phyloP scores from a whole-genome alignment of 2,329 filamentous ascomycete species.

The Ramularia collo-cygni region DNA sequence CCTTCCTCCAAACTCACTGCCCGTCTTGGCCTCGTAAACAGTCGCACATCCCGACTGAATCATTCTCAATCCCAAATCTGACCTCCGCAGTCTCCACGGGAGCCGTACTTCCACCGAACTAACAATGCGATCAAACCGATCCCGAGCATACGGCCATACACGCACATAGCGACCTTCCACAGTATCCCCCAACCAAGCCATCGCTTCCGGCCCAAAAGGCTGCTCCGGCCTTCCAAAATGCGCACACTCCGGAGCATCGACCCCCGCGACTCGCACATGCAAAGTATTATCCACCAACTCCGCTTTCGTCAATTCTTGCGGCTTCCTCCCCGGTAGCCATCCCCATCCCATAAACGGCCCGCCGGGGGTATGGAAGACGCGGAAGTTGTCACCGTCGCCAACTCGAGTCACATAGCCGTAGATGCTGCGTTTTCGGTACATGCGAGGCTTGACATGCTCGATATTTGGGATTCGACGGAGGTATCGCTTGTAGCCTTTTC shows the following conservation, averaged over 20 bases:
- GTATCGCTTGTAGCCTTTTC: constrained; percentile 53
- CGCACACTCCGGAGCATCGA: constrained; percentile 87
- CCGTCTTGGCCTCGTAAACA: constrained; percentile 86
- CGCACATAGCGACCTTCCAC: constrained; percentile 68
- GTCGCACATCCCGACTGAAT: constrained; percentile 76
- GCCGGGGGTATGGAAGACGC: constrained; percentile 91
- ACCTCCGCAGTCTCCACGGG: constrained; percentile 48
- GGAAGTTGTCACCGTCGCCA: constrained; percentile 93
- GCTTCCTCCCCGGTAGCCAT: constrained; percentile 21
- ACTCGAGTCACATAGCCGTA: constrained; percentile 87
- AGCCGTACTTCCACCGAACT: constrained; percentile 60
- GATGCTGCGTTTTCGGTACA: constrained; percentile 68
- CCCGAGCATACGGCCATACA: constrained; percentile 72
- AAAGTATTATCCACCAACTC: constrained; percentile 51
- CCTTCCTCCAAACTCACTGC: constrained; percentile 73
- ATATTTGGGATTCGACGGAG: constrained; percentile 78
- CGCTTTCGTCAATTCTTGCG: constrained; percentile 11
- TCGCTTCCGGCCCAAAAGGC: constrained; percentile 73
- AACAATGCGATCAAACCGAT: constrained; percentile 90
- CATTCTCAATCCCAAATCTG: constrained; percentile 87
- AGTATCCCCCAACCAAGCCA: constrained; percentile 70
- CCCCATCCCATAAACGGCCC: constrained; percentile 83
- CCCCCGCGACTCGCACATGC: constrained; percentile 77
- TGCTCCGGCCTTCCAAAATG: constrained; percentile 89
- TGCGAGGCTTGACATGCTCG: constrained; percentile 64